Evolutionary conservation across 1,284 basidiomycete species (phyloP), one percentile per base, ranked within the genome.

Genomic region (Ustilago esculenta): DNA sequence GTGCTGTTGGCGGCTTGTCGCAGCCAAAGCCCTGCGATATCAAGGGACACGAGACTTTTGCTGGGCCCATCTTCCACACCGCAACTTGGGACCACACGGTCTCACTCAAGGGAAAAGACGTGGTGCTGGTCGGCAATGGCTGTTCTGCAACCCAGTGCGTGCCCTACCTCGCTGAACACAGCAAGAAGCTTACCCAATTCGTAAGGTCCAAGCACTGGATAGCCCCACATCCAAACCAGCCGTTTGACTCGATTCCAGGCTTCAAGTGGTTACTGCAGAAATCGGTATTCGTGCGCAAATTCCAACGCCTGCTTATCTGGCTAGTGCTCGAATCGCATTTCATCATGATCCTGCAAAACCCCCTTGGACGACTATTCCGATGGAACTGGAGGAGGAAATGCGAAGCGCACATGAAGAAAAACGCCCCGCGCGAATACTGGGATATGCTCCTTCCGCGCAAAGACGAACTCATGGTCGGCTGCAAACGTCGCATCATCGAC

Each of bases 11-110:
- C 7, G 79, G 79, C 12, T 47, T 81, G 3, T 74, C 68, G 10
- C 65, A 74, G 48, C 79, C 80, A 20, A 81, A 81, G 44, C 30
- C 53, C 3, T 78, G 75, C 45, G 63, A 64, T 27, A 77, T 81
- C 24, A 53, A 67, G 6, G 79, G 79, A 4, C 41, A 75, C 30
- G 74, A 81, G 37, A 54, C 56, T 15, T 83, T 82, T 51, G 49
- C 74, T 15, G 77, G 75, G 2, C 48, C 75, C 6, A 56, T 75
- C 48, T 83, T 83, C 66, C 82, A 83, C 57, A 79, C 80, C 24
- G 81, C 81, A 0, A 61, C 76, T 4, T 83, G 82, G 82, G 77
- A 82, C 45, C 75, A 79, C 32, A 59, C 57, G 15, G 73, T 83
- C 29, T 59, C 77, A 24, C 40, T 82, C 30, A 71, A 69, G 35